phyloP scores from a whole-genome alignment of 2,329 filamentous ascomycete genomes.

The Karstenula rhodostoma region DNA sequence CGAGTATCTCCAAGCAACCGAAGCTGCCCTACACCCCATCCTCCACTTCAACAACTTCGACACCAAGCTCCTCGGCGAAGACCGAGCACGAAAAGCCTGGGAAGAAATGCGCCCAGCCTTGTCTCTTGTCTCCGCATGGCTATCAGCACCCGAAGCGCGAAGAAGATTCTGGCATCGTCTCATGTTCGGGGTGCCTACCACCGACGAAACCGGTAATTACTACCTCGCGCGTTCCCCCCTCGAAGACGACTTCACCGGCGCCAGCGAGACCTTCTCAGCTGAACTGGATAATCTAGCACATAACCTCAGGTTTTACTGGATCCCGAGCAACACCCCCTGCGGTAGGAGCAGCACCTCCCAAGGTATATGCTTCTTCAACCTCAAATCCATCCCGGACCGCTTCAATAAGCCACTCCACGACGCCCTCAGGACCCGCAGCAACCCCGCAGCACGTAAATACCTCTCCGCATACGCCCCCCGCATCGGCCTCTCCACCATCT shows the following conservation, averaged over 20 bases:
- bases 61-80: neutral
- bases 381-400: neutral
- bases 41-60: slow-evolving; percentile 1
- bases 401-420: neutral
- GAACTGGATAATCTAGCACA: neutral
- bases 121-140: neutral
- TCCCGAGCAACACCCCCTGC: neutral
- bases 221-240: neutral
- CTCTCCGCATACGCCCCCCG: neutral
- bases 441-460: neutral
- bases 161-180: neutral
- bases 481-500: neutral
- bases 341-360: neutral
- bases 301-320: neutral
- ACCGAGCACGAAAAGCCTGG: neutral
- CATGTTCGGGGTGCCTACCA: neutral
- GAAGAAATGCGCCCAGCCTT: neutral
- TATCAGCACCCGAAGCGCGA: neutral
- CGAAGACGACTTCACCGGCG: neutral
- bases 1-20: neutral
- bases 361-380: neutral
- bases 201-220: neutral
- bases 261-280: neutral
- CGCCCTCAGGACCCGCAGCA: neutral
- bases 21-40: neutral